Evolutionary conservation across 2,329 filamentous ascomycete genomes (phyloP), one percentile per base, ranked within the genome.

Genomic region (Venturia effusa): DNA sequence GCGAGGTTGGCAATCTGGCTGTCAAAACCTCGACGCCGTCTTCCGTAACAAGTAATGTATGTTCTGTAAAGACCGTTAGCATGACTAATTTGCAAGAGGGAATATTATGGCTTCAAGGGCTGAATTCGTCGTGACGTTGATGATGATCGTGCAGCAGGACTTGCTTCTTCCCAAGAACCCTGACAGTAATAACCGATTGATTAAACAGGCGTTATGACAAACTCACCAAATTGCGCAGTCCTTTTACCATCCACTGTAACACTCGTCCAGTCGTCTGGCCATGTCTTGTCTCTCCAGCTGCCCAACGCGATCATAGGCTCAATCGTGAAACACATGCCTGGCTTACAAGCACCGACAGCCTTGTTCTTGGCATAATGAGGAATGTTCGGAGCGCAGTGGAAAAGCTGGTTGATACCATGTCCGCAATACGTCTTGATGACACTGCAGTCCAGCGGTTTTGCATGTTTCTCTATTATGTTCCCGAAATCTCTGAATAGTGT

Each of bases 311-410:
- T 92, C 94, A 99, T 99, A 19, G 94, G 94, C 78, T 99, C 94
- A 66, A 99, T 99, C 0, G 94, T 99, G 72, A 99, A 99, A 68
- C 92, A 96, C 92, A 97, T 97, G 63, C 94, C 94, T 0, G 90
- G 88, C 79, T 97, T 97, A 66, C 92, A 94, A 70, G 89, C 86
- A 60, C 94, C 94, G 1, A 97, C 89, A 0, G 93, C 91, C 84
- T 97, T 99, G 79, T 97, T 99, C 82, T 96, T 97, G 65, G 88
- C 93, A 72, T 99, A 99, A 76, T 99, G 94, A 5, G 94, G 94
- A 62, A 99, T 88, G 73, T 95, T 97, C 1, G 94, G 94, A 34
- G 92, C 86, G 74, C 87, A 89, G 77, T 99, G 94, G 82, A 99
- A 99, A 54, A 96, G 81, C 68, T 86, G 88, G 77, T 96, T 96